phyloP scores from a whole-genome alignment of 1,139 yeast genomes.

The Candida sp. region DNA sequence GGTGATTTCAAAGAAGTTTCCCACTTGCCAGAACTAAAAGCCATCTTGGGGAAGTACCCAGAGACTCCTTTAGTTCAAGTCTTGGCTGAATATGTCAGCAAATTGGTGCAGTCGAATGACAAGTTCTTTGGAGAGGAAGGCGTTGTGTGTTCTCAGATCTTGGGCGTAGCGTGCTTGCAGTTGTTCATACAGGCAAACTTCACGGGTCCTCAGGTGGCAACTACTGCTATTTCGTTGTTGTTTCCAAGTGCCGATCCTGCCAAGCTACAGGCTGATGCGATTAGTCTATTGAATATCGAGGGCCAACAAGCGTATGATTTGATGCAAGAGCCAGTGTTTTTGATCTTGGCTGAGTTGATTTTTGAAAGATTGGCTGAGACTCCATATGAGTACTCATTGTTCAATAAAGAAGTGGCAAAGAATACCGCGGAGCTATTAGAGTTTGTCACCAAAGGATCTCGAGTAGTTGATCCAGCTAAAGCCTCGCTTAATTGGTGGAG shows the following conservation, averaged over 20 bases:
- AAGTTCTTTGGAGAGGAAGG: constrained; percentile 15
- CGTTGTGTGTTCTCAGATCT: constrained; percentile 30
- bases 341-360: constrained; percentile 51
- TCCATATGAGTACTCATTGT: constrained; percentile 30
- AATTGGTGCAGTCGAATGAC: constrained; percentile 15
- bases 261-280: constrained; percentile 32
- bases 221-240: constrained; percentile 35
- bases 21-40: constrained; percentile 13
- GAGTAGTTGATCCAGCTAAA: constrained; percentile 26
- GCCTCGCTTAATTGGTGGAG: constrained; percentile 77
- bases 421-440: constrained; percentile 21
- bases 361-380: constrained; percentile 53
- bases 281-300: constrained; percentile 49
- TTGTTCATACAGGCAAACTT: constrained; percentile 76
- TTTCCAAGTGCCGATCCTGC: constrained; percentile 33
- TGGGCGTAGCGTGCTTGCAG: constrained; percentile 66
- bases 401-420: constrained; percentile 16
- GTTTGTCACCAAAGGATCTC: constrained; percentile 23
- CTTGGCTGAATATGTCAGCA: constrained; percentile 22
- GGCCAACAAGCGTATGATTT: constrained; percentile 72
- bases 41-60: constrained; percentile 24
- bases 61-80: constrained; percentile 20
- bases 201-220: constrained; percentile 76
- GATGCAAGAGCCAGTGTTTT: constrained; percentile 55
- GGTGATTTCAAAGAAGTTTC: constrained; percentile 15